Conservation (phyloP, 2,329 filamentous ascomycete species). For the Lasiodiplodia sp. region DNA sequence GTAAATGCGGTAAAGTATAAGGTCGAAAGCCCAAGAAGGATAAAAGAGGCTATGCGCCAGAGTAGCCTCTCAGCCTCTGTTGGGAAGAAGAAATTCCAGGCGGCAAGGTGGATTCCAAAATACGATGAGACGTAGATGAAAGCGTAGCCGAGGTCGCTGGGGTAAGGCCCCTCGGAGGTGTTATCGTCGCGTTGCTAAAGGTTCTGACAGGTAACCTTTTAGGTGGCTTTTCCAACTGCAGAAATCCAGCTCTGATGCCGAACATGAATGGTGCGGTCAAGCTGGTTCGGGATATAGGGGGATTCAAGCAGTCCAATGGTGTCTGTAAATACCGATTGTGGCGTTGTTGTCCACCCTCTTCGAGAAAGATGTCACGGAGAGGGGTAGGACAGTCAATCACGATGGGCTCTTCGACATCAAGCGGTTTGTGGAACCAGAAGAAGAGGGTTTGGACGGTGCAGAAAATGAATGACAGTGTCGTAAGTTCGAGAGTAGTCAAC, state of each 20-base stretch:
- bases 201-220: background rate
- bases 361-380: slow-evolving; percentile 12
- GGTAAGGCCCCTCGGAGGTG: background rate
- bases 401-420: slow-evolving; percentile 37
- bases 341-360: slow-evolving; percentile 5
- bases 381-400: slow-evolving; percentile 1
- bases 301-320: slow-evolving; percentile 31
- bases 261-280: slow-evolving; percentile 1
- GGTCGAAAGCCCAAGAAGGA: background rate
- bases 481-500: slow-evolving; percentile 46
- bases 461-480: slow-evolving; percentile 48
- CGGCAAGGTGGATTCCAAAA: slow-evolving; percentile 31
- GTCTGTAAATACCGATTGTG: slow-evolving; percentile 18
- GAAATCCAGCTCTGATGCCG: background rate
- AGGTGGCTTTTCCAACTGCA: background rate
- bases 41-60: slow-evolving; percentile 30
- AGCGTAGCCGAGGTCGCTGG: background rate
- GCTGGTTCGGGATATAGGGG: background rate
- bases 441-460: slow-evolving; percentile 45
- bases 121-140: slow-evolving; percentile 4
- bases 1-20: background rate
- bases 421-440: slow-evolving; percentile 49
- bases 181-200: background rate
- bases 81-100: slow-evolving; percentile 34
- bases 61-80: slow-evolving; percentile 30